phyloP scores from a whole-genome alignment of 2,329 filamentous ascomycete species.

The Penicillium crustosum region DNA sequence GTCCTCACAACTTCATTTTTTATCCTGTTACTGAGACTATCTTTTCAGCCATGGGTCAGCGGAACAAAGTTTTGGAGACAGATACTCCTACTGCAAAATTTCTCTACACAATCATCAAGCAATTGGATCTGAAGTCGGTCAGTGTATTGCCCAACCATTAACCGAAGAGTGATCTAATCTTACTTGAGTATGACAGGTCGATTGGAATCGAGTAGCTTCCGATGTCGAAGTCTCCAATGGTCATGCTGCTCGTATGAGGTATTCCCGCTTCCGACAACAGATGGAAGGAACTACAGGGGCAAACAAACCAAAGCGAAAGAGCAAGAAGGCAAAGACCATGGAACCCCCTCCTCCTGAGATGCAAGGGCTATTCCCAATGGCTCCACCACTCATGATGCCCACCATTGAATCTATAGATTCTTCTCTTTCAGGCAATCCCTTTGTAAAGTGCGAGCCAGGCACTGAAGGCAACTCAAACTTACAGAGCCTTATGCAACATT shows the following conservation, averaged over 20 bases:
- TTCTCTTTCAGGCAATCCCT: conserved; percentile 14
- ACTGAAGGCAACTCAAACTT: conserved; percentile 2
- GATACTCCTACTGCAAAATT: conserved; percentile 54
- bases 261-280: conserved; percentile 54
- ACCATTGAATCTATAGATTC: conserved; percentile 16
- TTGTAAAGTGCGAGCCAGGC: conserved; percentile 27
- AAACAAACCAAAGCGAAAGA: conserved; percentile 28
- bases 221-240: conserved; percentile 56
- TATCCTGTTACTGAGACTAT: neutral
- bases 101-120: conserved; percentile 57
- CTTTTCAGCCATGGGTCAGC: conserved; percentile 34
- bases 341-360: conserved; percentile 18
- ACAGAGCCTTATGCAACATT: conserved; percentile 1
- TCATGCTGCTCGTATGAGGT: conserved; percentile 59
- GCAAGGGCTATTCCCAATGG: conserved; percentile 11
- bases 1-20: neutral
- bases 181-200: conserved; percentile 40
- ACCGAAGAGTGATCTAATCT: neutral
- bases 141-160: conserved; percentile 5
- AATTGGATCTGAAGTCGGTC: conserved; percentile 53
- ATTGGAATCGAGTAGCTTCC: conserved; percentile 54
- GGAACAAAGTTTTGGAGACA: conserved; percentile 47
- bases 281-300: conserved; percentile 48
- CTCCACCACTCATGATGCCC: conserved; percentile 3
- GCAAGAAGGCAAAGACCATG: conserved; percentile 22